Conservation (phyloP, 1,284 basidiomycete genomes). For the Lignosus rhinocerotis region DNA sequence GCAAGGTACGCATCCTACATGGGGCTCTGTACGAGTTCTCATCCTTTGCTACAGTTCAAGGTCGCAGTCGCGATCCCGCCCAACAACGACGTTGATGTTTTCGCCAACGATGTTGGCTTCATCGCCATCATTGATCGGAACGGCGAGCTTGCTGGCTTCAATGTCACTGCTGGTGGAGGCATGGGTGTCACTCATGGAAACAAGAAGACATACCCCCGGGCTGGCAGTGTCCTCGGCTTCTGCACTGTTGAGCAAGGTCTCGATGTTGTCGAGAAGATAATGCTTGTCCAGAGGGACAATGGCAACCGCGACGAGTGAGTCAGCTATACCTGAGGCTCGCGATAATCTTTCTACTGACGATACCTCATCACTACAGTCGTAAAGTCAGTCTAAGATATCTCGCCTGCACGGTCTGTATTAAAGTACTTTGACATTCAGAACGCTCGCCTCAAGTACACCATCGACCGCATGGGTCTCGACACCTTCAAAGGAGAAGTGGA, state of each 20-base stretch:
- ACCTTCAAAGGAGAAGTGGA: constrained; percentile 91
- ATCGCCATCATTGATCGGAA: constrained; percentile 84
- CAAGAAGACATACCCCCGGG: constrained; percentile 97
- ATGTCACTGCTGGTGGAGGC: constrained; percentile 90
- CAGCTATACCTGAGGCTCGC: not conserved
- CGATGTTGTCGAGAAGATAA: constrained; percentile 88
- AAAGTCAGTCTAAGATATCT: constrained; percentile 30
- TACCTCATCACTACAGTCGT: constrained; percentile 25
- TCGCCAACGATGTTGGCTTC: constrained; percentile 94
- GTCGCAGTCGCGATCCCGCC: constrained; percentile 96
- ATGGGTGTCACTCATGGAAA: constrained; percentile 99
- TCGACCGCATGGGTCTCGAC: constrained; percentile 91
- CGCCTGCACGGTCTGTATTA: not conserved
- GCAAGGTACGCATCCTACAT: constrained; percentile 60
- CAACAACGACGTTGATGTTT: constrained; percentile 95
- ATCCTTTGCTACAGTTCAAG: constrained; percentile 75
- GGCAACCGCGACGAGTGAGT: constrained; percentile 91
- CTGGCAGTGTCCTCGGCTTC: constrained; percentile 90
- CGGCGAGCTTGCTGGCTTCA: constrained; percentile 84
- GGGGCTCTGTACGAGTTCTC: constrained; percentile 2
- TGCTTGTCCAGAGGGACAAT: constrained; percentile 94
- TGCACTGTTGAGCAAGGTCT: constrained; percentile 87
- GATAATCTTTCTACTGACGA: constrained; percentile 2
- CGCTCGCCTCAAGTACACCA: constrained; percentile 94
- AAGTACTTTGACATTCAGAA: constrained; percentile 49